phyloP scores from a whole-genome alignment of 192 early-diverging fungal genomes.

The Entomortierella lignicola region DNA sequence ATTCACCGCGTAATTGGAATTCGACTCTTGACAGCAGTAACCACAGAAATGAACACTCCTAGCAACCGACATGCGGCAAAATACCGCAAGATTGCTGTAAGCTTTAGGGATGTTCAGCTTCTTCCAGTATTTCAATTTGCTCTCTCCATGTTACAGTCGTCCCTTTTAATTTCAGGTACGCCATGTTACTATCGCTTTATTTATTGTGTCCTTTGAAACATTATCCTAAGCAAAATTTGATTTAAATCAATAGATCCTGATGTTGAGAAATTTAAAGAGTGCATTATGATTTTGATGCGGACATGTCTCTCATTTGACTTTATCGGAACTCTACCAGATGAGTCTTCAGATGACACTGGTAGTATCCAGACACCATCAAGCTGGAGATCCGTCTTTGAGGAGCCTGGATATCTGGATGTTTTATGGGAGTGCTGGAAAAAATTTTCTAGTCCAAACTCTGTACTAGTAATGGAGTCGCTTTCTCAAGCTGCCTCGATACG shows the following conservation, averaged over 20 bases:
- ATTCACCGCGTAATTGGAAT: slow-evolving; percentile 33
- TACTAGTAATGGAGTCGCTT: slow-evolving; percentile 83
- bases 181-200: background rate
- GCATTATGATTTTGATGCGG: slow-evolving; percentile 34
- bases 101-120: slow-evolving; percentile 42
- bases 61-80: slow-evolving; percentile 32
- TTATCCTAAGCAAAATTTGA: no score
- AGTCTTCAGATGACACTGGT: slow-evolving; percentile 41
- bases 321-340: slow-evolving; percentile 44
- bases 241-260: slow-evolving; percentile 20
- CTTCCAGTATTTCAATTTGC: slow-evolving; percentile 44
- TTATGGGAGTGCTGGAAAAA: slow-evolving; percentile 64
- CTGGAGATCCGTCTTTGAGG: slow-evolving; percentile 83
- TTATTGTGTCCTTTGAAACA: background rate
- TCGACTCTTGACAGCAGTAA: slow-evolving; percentile 34
- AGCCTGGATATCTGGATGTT: slow-evolving; percentile 74
- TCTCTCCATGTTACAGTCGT: slow-evolving; percentile 9
- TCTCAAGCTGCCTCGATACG: slow-evolving; percentile 84
- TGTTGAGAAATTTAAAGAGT: slow-evolving; percentile 35
- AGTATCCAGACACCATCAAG: slow-evolving; percentile 78
- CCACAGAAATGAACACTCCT: slow-evolving; percentile 36
- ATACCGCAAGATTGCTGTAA: slow-evolving; percentile 42
- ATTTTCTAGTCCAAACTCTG: slow-evolving; percentile 48
- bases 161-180: slow-evolving; percentile 32
- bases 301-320: slow-evolving; percentile 47